Conservation (phyloP, 495 filamentous ascomycete genomes). For the Aspergillus cristatus region DNA sequence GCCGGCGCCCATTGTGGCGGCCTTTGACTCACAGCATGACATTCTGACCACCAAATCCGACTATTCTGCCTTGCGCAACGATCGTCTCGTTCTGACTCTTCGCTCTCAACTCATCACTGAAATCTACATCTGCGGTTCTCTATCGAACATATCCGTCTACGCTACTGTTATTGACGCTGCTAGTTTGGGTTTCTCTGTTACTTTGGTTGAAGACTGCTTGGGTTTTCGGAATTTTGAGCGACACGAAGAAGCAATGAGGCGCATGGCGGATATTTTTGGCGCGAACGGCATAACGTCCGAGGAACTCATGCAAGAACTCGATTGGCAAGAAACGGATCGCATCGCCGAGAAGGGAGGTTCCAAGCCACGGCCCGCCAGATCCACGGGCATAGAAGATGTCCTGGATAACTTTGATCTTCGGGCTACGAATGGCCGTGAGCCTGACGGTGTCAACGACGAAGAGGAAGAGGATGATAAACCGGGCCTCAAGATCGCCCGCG, state of each 20-base stretch:
- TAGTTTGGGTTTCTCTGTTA: slow-evolving; percentile 74
- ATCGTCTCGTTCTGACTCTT: slow-evolving; percentile 58
- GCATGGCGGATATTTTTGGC: slow-evolving; percentile 68
- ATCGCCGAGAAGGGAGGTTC: slow-evolving; percentile 22
- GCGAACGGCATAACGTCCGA: slow-evolving; percentile 53
- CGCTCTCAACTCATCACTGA: slow-evolving; percentile 77
- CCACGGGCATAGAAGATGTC: slow-evolving; percentile 29
- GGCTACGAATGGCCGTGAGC: slow-evolving; percentile 1
- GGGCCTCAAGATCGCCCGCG: slow-evolving; percentile 11
- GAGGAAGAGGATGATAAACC: slow-evolving; percentile 13
- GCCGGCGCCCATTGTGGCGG: slow-evolving; percentile 44
- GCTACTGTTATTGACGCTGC: slow-evolving; percentile 90
- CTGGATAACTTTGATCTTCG: slow-evolving; percentile 28
- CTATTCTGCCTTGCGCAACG: slow-evolving; percentile 81
- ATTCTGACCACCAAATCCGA: slow-evolving; percentile 65
- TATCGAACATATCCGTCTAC: slow-evolving; percentile 83
- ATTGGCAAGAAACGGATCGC: slow-evolving; percentile 36
- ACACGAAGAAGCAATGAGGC: slow-evolving; percentile 65
- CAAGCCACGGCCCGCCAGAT: slow-evolving; percentile 8
- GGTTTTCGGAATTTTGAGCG: slow-evolving; percentile 67
- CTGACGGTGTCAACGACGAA: slow-evolving; percentile 14
- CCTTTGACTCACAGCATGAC: slow-evolving; percentile 51
- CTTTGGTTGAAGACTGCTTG: slow-evolving; percentile 80
- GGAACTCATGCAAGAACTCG: slow-evolving; percentile 47
- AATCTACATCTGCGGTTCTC: slow-evolving; percentile 83